A percentile compares a stretch with the other conserved stretches of the same genome.
Evolutionary conservation across 352 stramenopile species (phyloP).

Genomic region (Globisporangium middletonii): DNA sequence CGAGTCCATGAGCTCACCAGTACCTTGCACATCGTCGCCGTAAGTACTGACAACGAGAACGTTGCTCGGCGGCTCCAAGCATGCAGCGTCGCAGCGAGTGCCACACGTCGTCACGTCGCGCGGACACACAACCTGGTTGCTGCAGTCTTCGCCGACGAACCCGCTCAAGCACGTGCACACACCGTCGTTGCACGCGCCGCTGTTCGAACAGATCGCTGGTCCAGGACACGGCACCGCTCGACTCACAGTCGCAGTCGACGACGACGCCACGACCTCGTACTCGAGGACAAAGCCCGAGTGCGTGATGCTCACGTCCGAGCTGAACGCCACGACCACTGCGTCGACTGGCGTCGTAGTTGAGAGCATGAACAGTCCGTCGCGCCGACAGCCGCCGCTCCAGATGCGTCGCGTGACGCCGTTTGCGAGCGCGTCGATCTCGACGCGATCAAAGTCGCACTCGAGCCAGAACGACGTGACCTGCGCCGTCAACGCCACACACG

Average conservation of each 20-base stretch:
- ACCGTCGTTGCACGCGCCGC: slow-evolving; percentile 39
- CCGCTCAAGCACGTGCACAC: slow-evolving; percentile 46
- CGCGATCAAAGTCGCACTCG: slow-evolving; percentile 49
- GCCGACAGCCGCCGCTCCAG: slow-evolving; percentile 48
- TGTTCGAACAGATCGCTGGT: slow-evolving; percentile 31
- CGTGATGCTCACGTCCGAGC: slow-evolving; percentile 32
- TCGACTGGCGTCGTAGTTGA: slow-evolving; percentile 22
- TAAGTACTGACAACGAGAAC: slow-evolving; percentile 45
- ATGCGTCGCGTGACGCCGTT: slow-evolving; percentile 14
- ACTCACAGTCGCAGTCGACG: background rate
- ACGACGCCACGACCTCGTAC: slow-evolving; percentile 25
- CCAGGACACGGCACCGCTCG: slow-evolving; percentile 31
- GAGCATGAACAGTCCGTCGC: slow-evolving; percentile 33
- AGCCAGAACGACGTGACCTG: slow-evolving; percentile 45
- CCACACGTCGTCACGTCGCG: slow-evolving; percentile 24
- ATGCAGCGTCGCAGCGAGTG: slow-evolving; percentile 34
- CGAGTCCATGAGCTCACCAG: slow-evolving; percentile 45
- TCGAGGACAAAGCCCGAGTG: slow-evolving; percentile 37
- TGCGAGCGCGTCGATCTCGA: slow-evolving; percentile 20
- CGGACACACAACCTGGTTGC: slow-evolving; percentile 46
- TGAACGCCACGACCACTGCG: slow-evolving; percentile 29
- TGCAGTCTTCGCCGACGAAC: slow-evolving; percentile 58
- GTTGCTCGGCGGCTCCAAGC: slow-evolving; percentile 18
- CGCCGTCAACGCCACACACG: background rate
- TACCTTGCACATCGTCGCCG: slow-evolving; percentile 47